Conservation (phyloP, 768 basidiomycete species). For the Pleurotus cornucopiae region DNA sequence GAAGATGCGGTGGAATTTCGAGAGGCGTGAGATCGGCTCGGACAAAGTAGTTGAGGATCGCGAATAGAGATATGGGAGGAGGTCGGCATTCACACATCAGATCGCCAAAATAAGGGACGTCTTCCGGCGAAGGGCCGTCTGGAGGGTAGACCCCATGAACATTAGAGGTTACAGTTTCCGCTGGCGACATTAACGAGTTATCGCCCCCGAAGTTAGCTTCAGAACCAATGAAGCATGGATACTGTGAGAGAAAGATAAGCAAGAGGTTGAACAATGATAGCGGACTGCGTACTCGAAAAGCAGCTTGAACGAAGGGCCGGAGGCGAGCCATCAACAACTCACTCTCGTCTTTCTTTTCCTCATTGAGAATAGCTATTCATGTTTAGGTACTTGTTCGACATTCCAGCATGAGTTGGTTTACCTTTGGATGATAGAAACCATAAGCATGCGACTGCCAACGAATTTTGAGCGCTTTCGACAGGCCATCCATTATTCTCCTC, state of each 20-base stretch:
- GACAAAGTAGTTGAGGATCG: slow-evolving; percentile 43
- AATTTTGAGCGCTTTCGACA: slow-evolving; percentile 37
- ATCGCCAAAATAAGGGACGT: slow-evolving; percentile 40
- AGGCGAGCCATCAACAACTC: slow-evolving; percentile 30
- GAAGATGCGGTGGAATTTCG: slow-evolving; percentile 35
- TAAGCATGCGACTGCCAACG: slow-evolving; percentile 41
- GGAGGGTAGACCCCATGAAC: slow-evolving; percentile 23
- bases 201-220: slow-evolving; percentile 26
- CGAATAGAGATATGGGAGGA: slow-evolving; percentile 42
- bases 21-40: slow-evolving; percentile 31
- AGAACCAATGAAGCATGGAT: slow-evolving; percentile 36
- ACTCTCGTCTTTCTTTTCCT: slow-evolving; percentile 29
- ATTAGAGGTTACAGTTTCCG: slow-evolving; percentile 12
- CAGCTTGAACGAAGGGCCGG: slow-evolving; percentile 43
- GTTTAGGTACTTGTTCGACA: background rate
- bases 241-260: slow-evolving; percentile 24
- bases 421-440: slow-evolving; percentile 42
- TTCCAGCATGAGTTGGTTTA: slow-evolving; percentile 11
- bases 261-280: slow-evolving; percentile 9
- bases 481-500: slow-evolving; percentile 45
- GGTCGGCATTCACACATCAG: slow-evolving; percentile 25
- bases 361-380: slow-evolving; percentile 23
- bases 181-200: slow-evolving; percentile 8
- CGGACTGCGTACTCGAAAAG: slow-evolving; percentile 38
- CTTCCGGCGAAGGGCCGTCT: slow-evolving; percentile 22